Conservation (phyloP, 2,329 filamentous ascomycete species). For the Thielaviopsis ethacetica region DNA sequence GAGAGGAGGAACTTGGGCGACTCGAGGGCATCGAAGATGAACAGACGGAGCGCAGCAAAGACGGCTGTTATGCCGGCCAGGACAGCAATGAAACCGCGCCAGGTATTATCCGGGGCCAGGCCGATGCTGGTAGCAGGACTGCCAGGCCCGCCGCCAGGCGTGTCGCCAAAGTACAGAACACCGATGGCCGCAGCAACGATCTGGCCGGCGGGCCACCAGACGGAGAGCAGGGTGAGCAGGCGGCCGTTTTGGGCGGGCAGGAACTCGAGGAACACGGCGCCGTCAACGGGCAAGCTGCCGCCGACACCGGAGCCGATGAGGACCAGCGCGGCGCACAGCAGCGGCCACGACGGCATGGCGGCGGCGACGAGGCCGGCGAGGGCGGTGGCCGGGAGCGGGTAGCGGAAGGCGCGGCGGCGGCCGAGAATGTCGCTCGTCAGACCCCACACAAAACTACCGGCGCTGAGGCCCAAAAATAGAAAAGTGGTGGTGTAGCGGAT, state of each 20-base stretch:
- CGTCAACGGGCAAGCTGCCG: conserved; percentile 65
- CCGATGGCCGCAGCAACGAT: conserved; percentile 54
- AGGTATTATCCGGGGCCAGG: too few species aligned
- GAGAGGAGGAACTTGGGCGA: conserved; percentile 73
- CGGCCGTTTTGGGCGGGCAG: conserved; percentile 58
- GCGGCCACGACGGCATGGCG: conserved; percentile 50
- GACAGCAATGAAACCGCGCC: conserved; percentile 57
- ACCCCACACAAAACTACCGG: conserved; percentile 70
- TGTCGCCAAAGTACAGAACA: conserved; percentile 49
- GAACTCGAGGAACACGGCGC: conserved; percentile 70
- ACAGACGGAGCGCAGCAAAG: conserved; percentile 67
- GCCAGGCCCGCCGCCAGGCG: conserved; percentile 28
- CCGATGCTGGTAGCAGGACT: background rate
- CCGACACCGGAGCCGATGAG: conserved; percentile 52
- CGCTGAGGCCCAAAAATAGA: conserved; percentile 58
- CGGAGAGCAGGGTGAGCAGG: conserved; percentile 61
- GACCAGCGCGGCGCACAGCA: conserved; percentile 42
- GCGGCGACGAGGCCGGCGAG: conserved; percentile 58
- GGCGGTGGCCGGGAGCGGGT: conserved; percentile 58
- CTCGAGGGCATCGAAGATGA: conserved; percentile 67
- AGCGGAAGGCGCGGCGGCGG: conserved; percentile 66
- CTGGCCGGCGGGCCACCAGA: conserved; percentile 79
- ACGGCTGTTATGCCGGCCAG: conserved; percentile 56
- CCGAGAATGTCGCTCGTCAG: conserved; percentile 64
- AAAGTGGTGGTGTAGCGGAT: conserved; percentile 70